A percentile compares a stretch with the other conserved stretches of the same genome.
These are phyloP conservation scores for Corylus avellana DNA, from an alignment of 306 rosid genomes.

Conservation along the genomic window DNA sequence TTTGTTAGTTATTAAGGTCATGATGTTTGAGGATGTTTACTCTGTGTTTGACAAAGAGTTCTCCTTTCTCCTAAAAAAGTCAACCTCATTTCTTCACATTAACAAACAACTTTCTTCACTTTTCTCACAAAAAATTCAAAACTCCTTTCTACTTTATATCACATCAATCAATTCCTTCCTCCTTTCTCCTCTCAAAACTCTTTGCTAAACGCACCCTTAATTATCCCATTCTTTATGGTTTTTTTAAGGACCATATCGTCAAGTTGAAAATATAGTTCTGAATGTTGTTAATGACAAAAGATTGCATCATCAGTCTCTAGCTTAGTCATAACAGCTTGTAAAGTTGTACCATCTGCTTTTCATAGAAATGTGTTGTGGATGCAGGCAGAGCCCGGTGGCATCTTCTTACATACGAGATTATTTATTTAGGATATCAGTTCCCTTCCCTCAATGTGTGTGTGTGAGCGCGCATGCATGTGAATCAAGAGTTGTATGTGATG, in stretches of 20 bases:
- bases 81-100: too few species aligned
- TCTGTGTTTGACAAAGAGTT: too few species aligned
- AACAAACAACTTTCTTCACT: too few species aligned
- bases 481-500: slow-evolving; percentile 7
- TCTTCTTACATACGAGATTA: background rate
- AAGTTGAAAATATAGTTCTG: background rate
- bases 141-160: too few species aligned
- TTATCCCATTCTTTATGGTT: background rate
- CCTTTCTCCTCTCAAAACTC: too few species aligned
- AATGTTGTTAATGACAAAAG: background rate
- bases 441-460: slow-evolving; percentile 8
- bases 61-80: too few species aligned
- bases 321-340: background rate
- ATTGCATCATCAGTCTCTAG: background rate
- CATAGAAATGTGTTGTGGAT: background rate
- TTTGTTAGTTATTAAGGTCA: background rate
- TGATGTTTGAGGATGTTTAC: background rate
- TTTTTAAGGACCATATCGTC: background rate
- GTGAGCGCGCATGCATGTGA: background rate
- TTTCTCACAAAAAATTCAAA: too few species aligned
- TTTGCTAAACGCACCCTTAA: too few species aligned
- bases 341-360: background rate
- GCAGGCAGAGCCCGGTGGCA: background rate
- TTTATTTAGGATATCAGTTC: background rate
- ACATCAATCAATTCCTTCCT: too few species aligned